Base-by-base conservation (phyloP, 2,329 filamentous ascomycete species). In the Sporothrix globosa region DNA sequence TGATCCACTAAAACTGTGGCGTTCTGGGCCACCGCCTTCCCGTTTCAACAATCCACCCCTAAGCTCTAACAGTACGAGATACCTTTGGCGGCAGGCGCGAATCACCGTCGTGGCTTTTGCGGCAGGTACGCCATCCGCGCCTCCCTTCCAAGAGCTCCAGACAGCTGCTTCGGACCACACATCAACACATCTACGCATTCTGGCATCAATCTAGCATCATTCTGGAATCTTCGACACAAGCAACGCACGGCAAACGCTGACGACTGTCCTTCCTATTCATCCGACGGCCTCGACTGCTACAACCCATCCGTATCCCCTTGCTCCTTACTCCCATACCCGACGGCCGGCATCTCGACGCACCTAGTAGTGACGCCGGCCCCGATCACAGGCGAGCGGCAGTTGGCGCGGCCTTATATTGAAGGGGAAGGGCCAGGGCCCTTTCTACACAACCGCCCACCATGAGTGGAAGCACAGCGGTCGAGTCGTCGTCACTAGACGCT, bases 401-500 rank as follows among this genome's bases (percentile, higher is more conserved):
- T 53, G 63, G 63, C 63, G 63, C 63, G 48, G 63, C 65, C 50
- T 53, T 48, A 21, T 13, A 2, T 2, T n/a, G 4, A 30, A 50
- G 61, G 44, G 44, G 44, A 50, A 65, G 61, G 61, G 61, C 44
- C 41, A 63, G 60, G 11, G n/a, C 34, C 67, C 54, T 56, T 53
- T 44, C 60, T 34, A n/a, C 61, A 11, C 34, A 30, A 6, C 46
- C 46, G 61, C 19, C 39, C 60, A 71, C 19, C 4, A 75, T 75
- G 74, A 71, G 69, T 44, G 69, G 65, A 34, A 69, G 67, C 61
- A 67, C 70, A 24, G 24, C 69, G 24, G 65, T 54, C 21, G 73
- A 72, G 52, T 48, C 73, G 9, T 70, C 71, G 65, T 74, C 74
- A 11, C 67, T 74, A n/a, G 73, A 75, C 69, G 65, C 73, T 46